These are phyloP conservation scores for Coniochaeta pulveracea DNA, from an alignment of 2,329 filamentous ascomycete species.

Conservation along the genomic window DNA sequence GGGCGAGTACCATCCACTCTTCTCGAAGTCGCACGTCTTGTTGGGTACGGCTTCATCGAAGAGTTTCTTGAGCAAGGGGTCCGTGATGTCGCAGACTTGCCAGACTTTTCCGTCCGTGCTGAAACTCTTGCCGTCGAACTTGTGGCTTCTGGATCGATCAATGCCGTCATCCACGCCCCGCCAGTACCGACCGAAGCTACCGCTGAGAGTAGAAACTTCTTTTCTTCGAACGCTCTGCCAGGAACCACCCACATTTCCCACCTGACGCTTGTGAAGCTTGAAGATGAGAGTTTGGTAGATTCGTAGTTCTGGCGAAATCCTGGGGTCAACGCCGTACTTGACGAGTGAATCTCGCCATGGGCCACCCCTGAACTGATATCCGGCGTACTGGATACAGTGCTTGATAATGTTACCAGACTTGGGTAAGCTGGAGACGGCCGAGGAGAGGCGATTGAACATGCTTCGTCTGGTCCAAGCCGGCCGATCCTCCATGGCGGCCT, in stretches of 20 bases:
- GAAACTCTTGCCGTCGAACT: slow-evolving; percentile 72
- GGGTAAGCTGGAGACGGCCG: slow-evolving; percentile 16
- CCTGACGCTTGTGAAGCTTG: slow-evolving; percentile 49
- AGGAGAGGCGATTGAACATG: slow-evolving; percentile 59
- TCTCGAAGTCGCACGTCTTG: slow-evolving; percentile 42
- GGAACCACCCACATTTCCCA: slow-evolving; percentile 31
- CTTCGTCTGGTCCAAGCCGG: slow-evolving; percentile 82
- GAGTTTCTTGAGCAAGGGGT: slow-evolving; percentile 59
- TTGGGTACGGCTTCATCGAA: slow-evolving; percentile 53
- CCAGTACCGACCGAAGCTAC: slow-evolving; percentile 17
- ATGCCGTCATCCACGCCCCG: slow-evolving; percentile 14
- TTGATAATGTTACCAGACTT: slow-evolving; percentile 51
- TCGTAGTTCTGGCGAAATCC: slow-evolving; percentile 63
- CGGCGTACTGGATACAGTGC: slow-evolving; percentile 70
- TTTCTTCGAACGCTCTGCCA: slow-evolving; percentile 36
- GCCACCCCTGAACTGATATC: slow-evolving; percentile 86
- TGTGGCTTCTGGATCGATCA: slow-evolving; percentile 53
- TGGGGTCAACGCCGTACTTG: slow-evolving; percentile 76
- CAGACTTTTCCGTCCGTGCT: slow-evolving; percentile 78
- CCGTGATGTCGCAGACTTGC: slow-evolving; percentile 87
- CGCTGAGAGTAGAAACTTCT: slow-evolving; percentile 12
- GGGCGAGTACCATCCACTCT: slow-evolving; percentile 76
- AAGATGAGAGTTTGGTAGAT: slow-evolving; percentile 86
- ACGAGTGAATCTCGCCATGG: slow-evolving; percentile 87
- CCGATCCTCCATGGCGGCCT: slow-evolving; percentile 55